phyloP scores from a whole-genome alignment of 2,329 filamentous ascomycete species.

The Phoma sp. region DNA sequence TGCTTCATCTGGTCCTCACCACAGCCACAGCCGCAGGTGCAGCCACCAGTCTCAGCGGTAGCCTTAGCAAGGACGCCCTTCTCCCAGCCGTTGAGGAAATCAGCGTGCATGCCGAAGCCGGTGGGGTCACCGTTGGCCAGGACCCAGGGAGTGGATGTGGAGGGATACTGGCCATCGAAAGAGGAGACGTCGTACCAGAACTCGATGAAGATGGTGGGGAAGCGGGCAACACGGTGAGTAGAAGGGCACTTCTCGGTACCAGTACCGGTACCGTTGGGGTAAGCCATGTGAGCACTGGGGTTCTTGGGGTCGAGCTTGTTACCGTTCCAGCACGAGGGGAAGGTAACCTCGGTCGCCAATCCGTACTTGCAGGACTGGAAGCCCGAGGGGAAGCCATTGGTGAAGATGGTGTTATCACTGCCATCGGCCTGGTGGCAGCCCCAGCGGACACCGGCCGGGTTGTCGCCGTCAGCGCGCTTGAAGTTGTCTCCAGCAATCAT shows the following conservation, averaged over 20 bases:
- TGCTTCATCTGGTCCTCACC: constrained; percentile 43
- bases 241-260: constrained; percentile 44
- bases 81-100: constrained; percentile 48
- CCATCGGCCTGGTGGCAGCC: constrained; percentile 38
- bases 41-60: constrained; percentile 39
- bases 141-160: constrained; percentile 41
- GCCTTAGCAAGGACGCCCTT: constrained; percentile 46
- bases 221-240: constrained; percentile 38
- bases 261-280: constrained; percentile 37
- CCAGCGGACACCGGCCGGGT: constrained; percentile 42
- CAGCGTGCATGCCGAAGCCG: constrained; percentile 46
- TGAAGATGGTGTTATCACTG: constrained; percentile 31
- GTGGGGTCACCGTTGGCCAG: constrained; percentile 47
- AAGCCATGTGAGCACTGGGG: constrained; percentile 49
- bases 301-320: constrained; percentile 39
- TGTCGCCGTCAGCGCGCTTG: constrained; percentile 38
- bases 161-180: constrained; percentile 42
- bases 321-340: constrained; percentile 49
- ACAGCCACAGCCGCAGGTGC: constrained; percentile 48
- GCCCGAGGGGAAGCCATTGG: constrained; percentile 44
- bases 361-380: constrained; percentile 47
- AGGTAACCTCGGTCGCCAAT: constrained; percentile 44
- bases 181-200: constrained; percentile 47
- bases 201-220: constrained; percentile 49
- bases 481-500: constrained; percentile 46